Base-by-base conservation (phyloP, 2,329 filamentous ascomycete genomes). In the Cucurbitaria berberidis region DNA sequence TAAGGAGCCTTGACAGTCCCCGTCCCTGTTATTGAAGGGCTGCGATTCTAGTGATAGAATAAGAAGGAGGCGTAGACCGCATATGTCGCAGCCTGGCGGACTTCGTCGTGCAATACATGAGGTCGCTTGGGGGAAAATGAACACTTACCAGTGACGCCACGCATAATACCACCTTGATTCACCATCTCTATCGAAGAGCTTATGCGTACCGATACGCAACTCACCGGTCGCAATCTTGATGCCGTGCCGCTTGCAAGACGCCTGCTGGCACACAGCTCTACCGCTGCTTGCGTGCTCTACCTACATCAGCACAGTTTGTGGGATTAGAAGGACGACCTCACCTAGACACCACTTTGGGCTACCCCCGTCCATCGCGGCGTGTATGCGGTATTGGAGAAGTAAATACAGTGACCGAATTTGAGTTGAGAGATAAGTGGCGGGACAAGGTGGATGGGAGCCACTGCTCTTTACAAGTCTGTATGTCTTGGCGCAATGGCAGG, bases 61-160 rank as follows among this genome's bases (percentile, higher is more conserved):
- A n/a, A n/a, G n/a, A n/a, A n/a, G n/a, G n/a, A n/a, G n/a, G n/a
- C n/a, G n/a, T n/a, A n/a, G n/a, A 18, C 15, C 10, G 34, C 10
- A 16, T 5, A 11, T 15, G 6, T 9, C 4, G 9, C 29, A 44
- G 34, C 16, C n/a, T 15, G n/a, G 19, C 3, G 5, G 15, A 26
- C 27, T 5, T 30, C 7, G 29, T 3, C 9, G 10, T 10, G 26
- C 26, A 10, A 27, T 10, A 27, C n/a, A n/a, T n/a, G n/a, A n/a
- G n/a, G n/a, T n/a, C n/a, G 10, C 29, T 13, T 30, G 29, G 7
- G 5, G 29, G 9, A 8, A 30, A 11, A 1, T 15, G 13, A 35
- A 38, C 1, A 68, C 83, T 74, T 80, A 95, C 93, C 92, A 97
- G 74, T 97, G 93, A 70, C 88, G 88, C 88, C 89, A 96, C 48